These are phyloP conservation scores for Globisporangium emineosum DNA, from an alignment of 352 stramenopile genomes.

Conservation along the genomic window DNA sequence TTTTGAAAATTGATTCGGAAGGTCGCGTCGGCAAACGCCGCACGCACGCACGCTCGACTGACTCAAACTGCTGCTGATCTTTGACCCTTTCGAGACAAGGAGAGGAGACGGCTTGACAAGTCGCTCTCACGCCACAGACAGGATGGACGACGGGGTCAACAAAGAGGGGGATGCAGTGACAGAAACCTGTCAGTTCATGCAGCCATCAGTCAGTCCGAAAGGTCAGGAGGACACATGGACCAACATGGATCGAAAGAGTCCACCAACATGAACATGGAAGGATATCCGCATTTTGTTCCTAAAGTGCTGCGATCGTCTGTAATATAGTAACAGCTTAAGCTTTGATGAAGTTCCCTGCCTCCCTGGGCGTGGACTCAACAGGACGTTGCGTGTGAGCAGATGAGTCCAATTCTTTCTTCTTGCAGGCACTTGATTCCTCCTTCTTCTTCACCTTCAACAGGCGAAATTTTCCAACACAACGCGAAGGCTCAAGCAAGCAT, in stretches of 20 bases:
- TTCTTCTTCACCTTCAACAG: constrained; percentile 8
- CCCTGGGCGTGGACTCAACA: background rate
- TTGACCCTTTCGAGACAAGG: background rate
- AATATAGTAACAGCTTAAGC: no score
- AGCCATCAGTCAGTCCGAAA: background rate
- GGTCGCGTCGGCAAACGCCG: background rate
- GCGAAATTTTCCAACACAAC: background rate
- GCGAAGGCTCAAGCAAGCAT: background rate
- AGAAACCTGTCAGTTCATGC: background rate
- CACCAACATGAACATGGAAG: background rate
- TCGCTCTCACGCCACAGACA: background rate
- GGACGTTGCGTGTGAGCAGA: background rate
- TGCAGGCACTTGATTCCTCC: background rate
- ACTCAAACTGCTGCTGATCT: background rate
- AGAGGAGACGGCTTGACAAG: background rate
- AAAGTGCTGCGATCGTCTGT: no score
- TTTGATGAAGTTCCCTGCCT: background rate
- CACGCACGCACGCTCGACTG: background rate
- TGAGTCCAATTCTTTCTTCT: background rate
- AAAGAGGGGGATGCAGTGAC: background rate
- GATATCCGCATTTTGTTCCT: no score
- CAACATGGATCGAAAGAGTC: background rate
- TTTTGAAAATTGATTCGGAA: no score
- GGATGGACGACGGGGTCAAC: background rate
- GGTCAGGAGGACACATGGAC: background rate